A percentile compares a stretch with the other conserved stretches of the same genome.
Conservation (phyloP, 2,329 filamentous ascomycete species). For the Verticillium nonalfalfae region DNA sequence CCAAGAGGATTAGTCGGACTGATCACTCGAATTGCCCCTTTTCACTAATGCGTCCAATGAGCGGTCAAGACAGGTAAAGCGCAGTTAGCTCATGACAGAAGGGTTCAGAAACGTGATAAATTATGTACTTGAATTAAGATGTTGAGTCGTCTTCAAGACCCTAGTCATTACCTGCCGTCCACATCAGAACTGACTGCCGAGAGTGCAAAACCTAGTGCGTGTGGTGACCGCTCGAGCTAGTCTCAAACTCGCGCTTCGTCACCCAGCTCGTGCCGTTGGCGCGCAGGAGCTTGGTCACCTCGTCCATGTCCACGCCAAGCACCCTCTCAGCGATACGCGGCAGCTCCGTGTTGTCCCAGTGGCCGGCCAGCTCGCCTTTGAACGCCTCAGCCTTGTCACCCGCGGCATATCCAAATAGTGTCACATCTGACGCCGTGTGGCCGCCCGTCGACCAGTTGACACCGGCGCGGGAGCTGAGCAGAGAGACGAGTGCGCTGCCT, state of each 20-base stretch:
- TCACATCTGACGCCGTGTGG: conserved; percentile 22
- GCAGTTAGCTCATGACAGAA: too few relatives aligned
- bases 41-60: too few relatives aligned
- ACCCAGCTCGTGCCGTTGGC: conserved; percentile 16
- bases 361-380: conserved; percentile 13
- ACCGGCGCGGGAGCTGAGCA: conserved; percentile 15
- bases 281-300: conserved; percentile 14
- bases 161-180: too few relatives aligned
- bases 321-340: conserved; percentile 16
- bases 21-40: too few relatives aligned
- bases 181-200: too few relatives aligned
- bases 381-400: conserved; percentile 8
- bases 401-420: conserved; percentile 24
- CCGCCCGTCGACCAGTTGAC: conserved; percentile 18
- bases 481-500: conserved; percentile 17
- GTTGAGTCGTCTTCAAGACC: too few relatives aligned
- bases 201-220: not conserved
- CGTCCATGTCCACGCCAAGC: conserved; percentile 14
- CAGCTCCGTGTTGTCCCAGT: conserved; percentile 19
- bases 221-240: not conserved
- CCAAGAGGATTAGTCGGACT: too few relatives aligned
- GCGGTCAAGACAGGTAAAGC: too few relatives aligned
- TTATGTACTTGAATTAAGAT: not conserved
- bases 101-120: not conserved
- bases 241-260: conserved; percentile 11